These are phyloP conservation scores for Kwoniella bestiolae DNA, from an alignment of 768 basidiomycete genomes.

Conservation along the genomic window DNA sequence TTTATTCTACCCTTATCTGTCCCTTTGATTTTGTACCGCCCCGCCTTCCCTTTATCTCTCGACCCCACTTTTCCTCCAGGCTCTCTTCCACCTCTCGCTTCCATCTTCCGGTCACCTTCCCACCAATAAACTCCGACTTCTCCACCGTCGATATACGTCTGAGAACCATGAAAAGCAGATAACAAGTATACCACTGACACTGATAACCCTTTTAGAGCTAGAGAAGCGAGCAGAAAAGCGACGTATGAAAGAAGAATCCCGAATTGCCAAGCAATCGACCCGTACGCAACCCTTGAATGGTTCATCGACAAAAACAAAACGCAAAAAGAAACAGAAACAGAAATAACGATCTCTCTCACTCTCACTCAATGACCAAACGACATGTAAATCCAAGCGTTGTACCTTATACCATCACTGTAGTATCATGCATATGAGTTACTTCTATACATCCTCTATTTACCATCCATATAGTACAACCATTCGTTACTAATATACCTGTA, in stretches of 20 bases:
- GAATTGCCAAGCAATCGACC: background rate
- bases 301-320: background rate
- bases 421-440: too few species aligned
- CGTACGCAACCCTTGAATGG: background rate
- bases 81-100: background rate
- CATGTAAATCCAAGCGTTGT: too few species aligned
- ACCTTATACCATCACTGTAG: too few species aligned
- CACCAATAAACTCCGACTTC: too few species aligned
- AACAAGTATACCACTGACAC: background rate
- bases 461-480: background rate
- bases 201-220: slow-evolving; percentile 11
- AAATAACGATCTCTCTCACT: background rate
- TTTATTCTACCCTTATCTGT: too few species aligned
- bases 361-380: background rate
- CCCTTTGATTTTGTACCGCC: too few species aligned
- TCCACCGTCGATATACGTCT: too few species aligned
- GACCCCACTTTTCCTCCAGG: background rate
- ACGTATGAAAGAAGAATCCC: slow-evolving; percentile 3
- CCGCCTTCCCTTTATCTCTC: background rate
- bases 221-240: slow-evolving; percentile 17
- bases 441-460: too few species aligned
- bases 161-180: too few species aligned
- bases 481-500: background rate
- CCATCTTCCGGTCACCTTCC: background rate
- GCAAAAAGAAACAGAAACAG: background rate